Percentiles rank a stretch among this genome's conserved stretches.
These are phyloP conservation scores for Uronychia binucleata DNA, from an alignment of 73 alveolate genomes.

Conservation along the genomic window DNA sequence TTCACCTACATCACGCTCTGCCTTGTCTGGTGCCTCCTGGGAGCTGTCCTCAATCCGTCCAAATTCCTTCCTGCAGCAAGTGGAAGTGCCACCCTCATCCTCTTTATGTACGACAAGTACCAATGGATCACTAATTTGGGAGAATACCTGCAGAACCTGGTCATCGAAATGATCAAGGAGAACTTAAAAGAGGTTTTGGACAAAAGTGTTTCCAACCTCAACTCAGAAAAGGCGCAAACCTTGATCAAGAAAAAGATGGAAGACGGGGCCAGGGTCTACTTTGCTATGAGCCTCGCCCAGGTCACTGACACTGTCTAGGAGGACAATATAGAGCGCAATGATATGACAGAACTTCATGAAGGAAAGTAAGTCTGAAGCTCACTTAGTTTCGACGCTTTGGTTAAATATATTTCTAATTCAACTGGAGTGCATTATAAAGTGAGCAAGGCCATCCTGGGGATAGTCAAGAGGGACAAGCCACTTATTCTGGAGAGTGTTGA, in stretches of 20 bases:
- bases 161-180: background rate
- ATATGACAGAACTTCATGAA: background rate
- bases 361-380: slow-evolving; percentile 1
- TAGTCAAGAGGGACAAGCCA: slow-evolving; percentile 2
- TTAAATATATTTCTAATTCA: background rate
- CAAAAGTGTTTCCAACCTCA: background rate
- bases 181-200: background rate
- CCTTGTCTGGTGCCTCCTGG: slow-evolving; percentile 35
- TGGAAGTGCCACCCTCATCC: slow-evolving; percentile 2
- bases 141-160: background rate
- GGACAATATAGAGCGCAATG: background rate
- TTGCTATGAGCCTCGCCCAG: background rate
- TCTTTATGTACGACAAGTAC: background rate
- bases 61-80: slow-evolving; percentile 29
- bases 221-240: background rate
- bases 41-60: slow-evolving; percentile 31
- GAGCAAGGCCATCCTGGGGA: slow-evolving; percentile 7
- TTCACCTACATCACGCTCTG: background rate
- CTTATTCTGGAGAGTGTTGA: background rate
- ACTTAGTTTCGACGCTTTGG: background rate
- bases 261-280: background rate
- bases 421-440: slow-evolving; percentile 3
- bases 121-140: background rate
- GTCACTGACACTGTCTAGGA: background rate
- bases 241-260: background rate